A percentile compares a stretch with the other conserved stretches of the same genome.
These are phyloP conservation scores for Colletotrichum paranaense DNA, from an alignment of 2,329 filamentous ascomycete species.

Conservation along the genomic window DNA sequence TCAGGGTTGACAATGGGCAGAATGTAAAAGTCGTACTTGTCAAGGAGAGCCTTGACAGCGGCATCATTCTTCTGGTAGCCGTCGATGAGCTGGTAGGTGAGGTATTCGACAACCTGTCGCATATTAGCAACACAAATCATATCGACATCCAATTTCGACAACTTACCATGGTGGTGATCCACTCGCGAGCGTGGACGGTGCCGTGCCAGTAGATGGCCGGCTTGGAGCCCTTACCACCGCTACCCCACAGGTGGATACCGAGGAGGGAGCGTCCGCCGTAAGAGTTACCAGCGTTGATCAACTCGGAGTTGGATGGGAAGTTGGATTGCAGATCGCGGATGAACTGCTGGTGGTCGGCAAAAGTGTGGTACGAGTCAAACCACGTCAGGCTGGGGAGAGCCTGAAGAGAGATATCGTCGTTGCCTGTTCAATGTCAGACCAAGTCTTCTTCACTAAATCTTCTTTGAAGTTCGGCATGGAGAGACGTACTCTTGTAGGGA, in stretches of 20 bases:
- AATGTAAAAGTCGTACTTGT: conserved; percentile 75
- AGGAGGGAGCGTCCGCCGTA: conserved; percentile 65
- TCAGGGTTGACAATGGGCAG: conserved; percentile 73
- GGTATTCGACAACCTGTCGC: conserved; percentile 59
- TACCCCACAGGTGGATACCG: conserved; percentile 69
- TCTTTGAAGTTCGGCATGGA: rapidly evolving
- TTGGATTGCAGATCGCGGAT: conserved; percentile 55
- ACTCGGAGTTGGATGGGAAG: conserved; percentile 57
- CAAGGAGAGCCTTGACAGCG: conserved; percentile 58
- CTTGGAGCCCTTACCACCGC: conserved; percentile 53
- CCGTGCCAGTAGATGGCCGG: conserved; percentile 67
- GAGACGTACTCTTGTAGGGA: conserved; percentile 27
- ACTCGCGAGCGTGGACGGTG: conserved; percentile 70
- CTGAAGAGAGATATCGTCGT: not conserved
- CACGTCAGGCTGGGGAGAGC: conserved; percentile 49
- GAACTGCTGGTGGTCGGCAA: conserved; percentile 61
- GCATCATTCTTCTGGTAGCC: conserved; percentile 53
- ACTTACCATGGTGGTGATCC: conserved; percentile 65
- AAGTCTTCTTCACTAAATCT: rapidly evolving
- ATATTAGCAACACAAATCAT: not conserved
- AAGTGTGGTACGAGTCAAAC: conserved; percentile 66
- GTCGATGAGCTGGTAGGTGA: conserved; percentile 60
- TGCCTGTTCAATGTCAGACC: conserved; percentile 7
- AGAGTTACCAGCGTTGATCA: conserved; percentile 61
- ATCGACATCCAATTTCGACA: not conserved